These are phyloP conservation scores for Trichosporon sp. DNA, from an alignment of 1,284 basidiomycete genomes.

Conservation along the genomic window DNA sequence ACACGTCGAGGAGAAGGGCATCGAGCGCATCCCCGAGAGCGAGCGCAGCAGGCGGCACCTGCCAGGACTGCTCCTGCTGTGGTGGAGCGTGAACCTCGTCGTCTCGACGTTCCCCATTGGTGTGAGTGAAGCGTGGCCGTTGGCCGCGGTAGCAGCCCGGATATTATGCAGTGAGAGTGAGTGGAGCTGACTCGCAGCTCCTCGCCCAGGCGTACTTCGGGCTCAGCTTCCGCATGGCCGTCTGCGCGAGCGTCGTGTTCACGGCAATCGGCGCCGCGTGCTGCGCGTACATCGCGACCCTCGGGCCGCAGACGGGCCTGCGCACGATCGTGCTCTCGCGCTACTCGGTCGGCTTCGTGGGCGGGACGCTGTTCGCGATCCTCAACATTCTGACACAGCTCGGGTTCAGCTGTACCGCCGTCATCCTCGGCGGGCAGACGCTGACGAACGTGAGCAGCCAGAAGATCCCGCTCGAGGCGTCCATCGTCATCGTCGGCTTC, in stretches of 20 bases:
- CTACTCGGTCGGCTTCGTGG: conserved; percentile 57
- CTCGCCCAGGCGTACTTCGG: conserved; percentile 57
- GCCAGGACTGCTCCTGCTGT: conserved; percentile 31
- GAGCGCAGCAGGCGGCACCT: conserved; percentile 26
- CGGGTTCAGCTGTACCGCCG: conserved; percentile 37
- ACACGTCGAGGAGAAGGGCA: conserved; percentile 36
- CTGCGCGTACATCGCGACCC: conserved; percentile 57
- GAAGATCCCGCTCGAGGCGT: conserved; percentile 48
- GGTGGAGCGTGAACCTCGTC: conserved; percentile 45
- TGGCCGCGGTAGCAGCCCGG: background rate
- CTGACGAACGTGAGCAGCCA: conserved; percentile 46
- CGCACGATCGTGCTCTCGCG: conserved; percentile 57
- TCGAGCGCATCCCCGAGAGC: conserved; percentile 34
- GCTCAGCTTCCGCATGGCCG: conserved; percentile 54
- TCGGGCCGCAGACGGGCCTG: conserved; percentile 61
- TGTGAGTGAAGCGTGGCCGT: conserved; percentile 14
- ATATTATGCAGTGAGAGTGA: background rate
- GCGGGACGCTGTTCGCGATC: conserved; percentile 58
- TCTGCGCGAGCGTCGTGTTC: conserved; percentile 46
- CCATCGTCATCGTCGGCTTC: conserved; percentile 50
- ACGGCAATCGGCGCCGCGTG: conserved; percentile 44
- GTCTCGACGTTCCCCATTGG: conserved; percentile 60
- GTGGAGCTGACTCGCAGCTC: conserved; percentile 29
- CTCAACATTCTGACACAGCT: conserved; percentile 60
- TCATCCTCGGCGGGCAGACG: conserved; percentile 51